Percentiles rank a stretch among this genome's conserved stretches.
These are phyloP conservation scores for Boletus eberwhitei DNA, from an alignment of 768 basidiomycete species.

Conservation along the genomic window DNA sequence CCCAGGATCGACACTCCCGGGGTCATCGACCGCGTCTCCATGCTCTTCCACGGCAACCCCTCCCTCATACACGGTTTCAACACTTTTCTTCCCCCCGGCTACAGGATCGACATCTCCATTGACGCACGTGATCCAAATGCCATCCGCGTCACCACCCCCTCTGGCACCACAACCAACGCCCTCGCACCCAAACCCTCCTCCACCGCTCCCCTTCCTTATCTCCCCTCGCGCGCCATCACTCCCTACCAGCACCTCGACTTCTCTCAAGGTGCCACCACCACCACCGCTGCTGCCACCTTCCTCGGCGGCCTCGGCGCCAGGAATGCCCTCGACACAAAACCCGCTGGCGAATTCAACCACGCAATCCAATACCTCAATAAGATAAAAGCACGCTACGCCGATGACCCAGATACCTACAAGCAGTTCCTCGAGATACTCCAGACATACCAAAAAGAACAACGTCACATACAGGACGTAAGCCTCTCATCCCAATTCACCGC, in stretches of 20 bases:
- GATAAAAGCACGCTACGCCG: conserved; percentile 88
- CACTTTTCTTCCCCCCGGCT: conserved; percentile 92
- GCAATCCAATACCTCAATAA: conserved; percentile 98
- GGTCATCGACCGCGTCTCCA: conserved; percentile 92
- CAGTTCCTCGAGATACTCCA: conserved; percentile 87
- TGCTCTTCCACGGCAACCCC: conserved; percentile 88
- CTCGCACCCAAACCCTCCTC: conserved; percentile 29
- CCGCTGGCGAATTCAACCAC: conserved; percentile 77
- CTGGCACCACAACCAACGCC: conserved; percentile 57
- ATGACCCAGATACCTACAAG: conserved; percentile 91
- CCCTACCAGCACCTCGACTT: conserved; percentile 40
- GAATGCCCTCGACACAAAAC: conserved; percentile 48
- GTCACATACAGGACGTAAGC: conserved; percentile 67
- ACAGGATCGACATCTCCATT: conserved; percentile 82
- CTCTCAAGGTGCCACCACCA: conserved; percentile 49
- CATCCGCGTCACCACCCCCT: conserved; percentile 80
- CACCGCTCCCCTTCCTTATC: conserved; percentile 14
- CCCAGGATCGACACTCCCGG: conserved; percentile 94
- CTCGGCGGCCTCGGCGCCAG: conserved; percentile 56
- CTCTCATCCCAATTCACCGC: not conserved
- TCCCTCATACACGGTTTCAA: conserved; percentile 95
- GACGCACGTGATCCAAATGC: conserved; percentile 68
- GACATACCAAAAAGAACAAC: conserved; percentile 82
- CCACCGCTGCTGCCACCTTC: conserved; percentile 61
- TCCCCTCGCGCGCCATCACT: conserved; percentile 51